These are phyloP conservation scores for Mortierella claussenii DNA, from an alignment of 192 early-diverging fungal genomes.

Conservation along the genomic window DNA sequence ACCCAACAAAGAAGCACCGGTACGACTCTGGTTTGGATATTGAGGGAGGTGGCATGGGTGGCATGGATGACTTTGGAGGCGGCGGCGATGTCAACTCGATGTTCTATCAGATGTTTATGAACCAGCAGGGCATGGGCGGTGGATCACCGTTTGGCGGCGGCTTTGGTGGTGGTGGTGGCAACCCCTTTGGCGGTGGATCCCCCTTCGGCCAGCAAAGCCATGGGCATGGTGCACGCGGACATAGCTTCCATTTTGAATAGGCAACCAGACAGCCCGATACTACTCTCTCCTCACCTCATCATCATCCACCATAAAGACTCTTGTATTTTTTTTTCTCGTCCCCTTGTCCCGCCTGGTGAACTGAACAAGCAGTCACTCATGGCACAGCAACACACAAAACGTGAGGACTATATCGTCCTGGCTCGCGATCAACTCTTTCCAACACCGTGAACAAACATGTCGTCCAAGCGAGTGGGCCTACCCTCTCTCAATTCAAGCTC, in stretches of 20 bases:
- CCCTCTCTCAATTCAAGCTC: slow-evolving; percentile 39
- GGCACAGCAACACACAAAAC: too few relatives aligned
- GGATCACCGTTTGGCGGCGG: slow-evolving; percentile 47
- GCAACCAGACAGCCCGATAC: too few relatives aligned
- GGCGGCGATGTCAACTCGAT: slow-evolving; percentile 71
- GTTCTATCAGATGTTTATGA: slow-evolving; percentile 64
- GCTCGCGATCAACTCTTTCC: too few relatives aligned
- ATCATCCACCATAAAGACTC: too few relatives aligned
- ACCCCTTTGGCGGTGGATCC: slow-evolving; percentile 40
- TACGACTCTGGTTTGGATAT: slow-evolving; percentile 85
- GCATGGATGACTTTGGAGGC: slow-evolving; percentile 46
- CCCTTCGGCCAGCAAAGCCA: slow-evolving; percentile 35
- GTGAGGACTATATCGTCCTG: too few relatives aligned
- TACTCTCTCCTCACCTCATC: too few relatives aligned
- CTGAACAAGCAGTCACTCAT: too few relatives aligned
- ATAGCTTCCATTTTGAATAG: slow-evolving; percentile 62
- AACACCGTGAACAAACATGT: too few relatives aligned
- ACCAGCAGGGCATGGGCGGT: slow-evolving; percentile 37
- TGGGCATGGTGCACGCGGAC: slow-evolving; percentile 28
- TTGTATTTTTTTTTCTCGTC: too few relatives aligned
- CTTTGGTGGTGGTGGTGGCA: slow-evolving; percentile 27
- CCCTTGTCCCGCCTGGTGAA: too few relatives aligned
- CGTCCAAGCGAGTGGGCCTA: slow-evolving; percentile 38
- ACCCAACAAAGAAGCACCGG: slow-evolving; percentile 82
- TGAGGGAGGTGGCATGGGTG: slow-evolving; percentile 68